Conservation (phyloP, 2,329 filamentous ascomycete species). For the Ceratocystis papillata region DNA sequence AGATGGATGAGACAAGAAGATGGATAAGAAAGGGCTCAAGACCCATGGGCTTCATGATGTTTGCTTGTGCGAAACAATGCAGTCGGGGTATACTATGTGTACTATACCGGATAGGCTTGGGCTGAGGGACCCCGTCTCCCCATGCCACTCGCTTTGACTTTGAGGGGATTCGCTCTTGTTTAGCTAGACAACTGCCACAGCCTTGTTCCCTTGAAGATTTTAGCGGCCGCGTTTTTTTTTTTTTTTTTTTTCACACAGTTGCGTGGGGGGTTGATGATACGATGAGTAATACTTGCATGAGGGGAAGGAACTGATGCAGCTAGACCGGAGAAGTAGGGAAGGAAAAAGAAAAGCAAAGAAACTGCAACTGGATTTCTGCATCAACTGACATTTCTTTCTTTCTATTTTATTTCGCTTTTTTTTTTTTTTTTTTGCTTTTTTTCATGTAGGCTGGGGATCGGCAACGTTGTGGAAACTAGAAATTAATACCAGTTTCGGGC, state of each 20-base stretch:
- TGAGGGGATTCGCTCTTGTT: slow-evolving; percentile 11
- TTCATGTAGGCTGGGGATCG: too few species aligned
- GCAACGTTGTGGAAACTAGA: too few species aligned
- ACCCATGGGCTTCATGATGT: background rate
- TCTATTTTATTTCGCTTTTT: too few species aligned
- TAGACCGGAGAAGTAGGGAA: too few species aligned
- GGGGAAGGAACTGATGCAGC: background rate
- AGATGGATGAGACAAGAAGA: background rate
- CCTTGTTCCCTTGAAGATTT: slow-evolving; percentile 12
- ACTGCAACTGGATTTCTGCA: too few species aligned
- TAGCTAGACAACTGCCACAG: slow-evolving; percentile 2
- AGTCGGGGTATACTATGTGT: background rate
- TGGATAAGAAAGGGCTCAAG: background rate
- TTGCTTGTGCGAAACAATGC: background rate
- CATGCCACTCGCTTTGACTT: background rate
- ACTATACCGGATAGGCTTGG: background rate
- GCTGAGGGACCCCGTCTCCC: background rate
- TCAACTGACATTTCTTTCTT: too few species aligned
- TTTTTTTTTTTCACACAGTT: background rate
- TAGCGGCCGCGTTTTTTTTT: background rate
- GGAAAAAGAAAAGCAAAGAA: too few species aligned
- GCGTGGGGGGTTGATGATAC: background rate
- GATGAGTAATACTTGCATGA: too few species aligned
- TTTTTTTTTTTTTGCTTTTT: too few species aligned
- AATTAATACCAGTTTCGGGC: background rate